Percentiles rank a stretch among this genome's conserved stretches.
Conservation (phyloP, 2,329 filamentous ascomycete genomes). For the Fusarium burgessii region DNA sequence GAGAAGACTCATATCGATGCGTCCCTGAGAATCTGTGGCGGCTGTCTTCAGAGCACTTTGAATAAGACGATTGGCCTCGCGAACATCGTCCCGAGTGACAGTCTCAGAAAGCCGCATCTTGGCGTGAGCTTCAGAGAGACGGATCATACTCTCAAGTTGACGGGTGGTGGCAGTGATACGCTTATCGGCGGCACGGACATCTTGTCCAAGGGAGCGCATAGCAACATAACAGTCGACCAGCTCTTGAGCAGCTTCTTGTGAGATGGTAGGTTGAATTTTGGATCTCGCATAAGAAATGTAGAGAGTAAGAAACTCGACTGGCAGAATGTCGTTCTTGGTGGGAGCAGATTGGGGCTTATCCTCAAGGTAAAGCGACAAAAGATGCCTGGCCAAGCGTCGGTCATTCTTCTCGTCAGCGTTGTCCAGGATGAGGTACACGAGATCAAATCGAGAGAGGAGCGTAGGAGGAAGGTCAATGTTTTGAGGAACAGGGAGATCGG, state of each 20-base stretch:
- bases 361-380: slow-evolving; percentile 96
- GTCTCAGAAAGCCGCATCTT: slow-evolving; percentile 89
- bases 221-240: slow-evolving; percentile 90
- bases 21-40: slow-evolving; percentile 90
- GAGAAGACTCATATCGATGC: slow-evolving; percentile 96
- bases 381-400: slow-evolving; percentile 87
- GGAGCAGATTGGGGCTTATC: slow-evolving; percentile 89
- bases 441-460: slow-evolving; percentile 92
- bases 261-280: slow-evolving; percentile 85
- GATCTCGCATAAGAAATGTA: slow-evolving; percentile 97
- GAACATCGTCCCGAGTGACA: slow-evolving; percentile 85
- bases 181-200: slow-evolving; percentile 88
- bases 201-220: slow-evolving; percentile 93
- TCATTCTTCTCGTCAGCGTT: slow-evolving; percentile 92
- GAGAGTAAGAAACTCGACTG: slow-evolving; percentile 93
- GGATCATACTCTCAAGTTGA: slow-evolving; percentile 98
- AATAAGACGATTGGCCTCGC: slow-evolving; percentile 92
- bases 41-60: slow-evolving; percentile 95
- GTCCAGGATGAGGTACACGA: slow-evolving; percentile 96
- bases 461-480: slow-evolving; percentile 98
- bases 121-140: slow-evolving; percentile 93
- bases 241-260: slow-evolving; percentile 82
- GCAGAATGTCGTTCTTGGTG: slow-evolving; percentile 80
- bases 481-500: slow-evolving; percentile 92
- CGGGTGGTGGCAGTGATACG: slow-evolving; percentile 97